phyloP scores from a whole-genome alignment of 345 rosid species.

The Acer negundo region DNA sequence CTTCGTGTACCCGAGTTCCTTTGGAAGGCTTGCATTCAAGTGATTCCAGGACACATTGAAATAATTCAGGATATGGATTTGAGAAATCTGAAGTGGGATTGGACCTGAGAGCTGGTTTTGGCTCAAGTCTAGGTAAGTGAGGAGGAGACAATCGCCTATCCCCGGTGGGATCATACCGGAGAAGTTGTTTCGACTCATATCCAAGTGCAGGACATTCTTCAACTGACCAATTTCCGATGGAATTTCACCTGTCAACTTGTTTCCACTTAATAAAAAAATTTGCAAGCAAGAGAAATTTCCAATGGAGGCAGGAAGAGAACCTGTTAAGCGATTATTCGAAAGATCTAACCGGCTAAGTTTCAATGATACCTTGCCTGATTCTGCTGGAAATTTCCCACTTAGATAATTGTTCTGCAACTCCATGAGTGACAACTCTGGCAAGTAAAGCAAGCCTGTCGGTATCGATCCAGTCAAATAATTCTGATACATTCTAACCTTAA shows the following conservation, averaged over 20 bases:
- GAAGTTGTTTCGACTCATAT: slow-evolving; percentile 73
- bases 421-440: slow-evolving; percentile 63
- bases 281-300: slow-evolving; percentile 66
- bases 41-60: slow-evolving; percentile 84
- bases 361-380: slow-evolving; percentile 30
- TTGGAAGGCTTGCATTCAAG: slow-evolving; percentile 61
- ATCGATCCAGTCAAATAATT: slow-evolving; percentile 76
- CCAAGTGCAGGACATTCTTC: slow-evolving; percentile 52
- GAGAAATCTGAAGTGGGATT: slow-evolving; percentile 55
- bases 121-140: slow-evolving; percentile 63
- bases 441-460: slow-evolving; percentile 69
- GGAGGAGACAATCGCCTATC: slow-evolving; percentile 54
- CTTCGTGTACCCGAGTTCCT: slow-evolving; percentile 67
- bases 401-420: slow-evolving; percentile 82
- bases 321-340: slow-evolving; percentile 71
- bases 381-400: slow-evolving; percentile 46
- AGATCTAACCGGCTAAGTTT: slow-evolving; percentile 68
- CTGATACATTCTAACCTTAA: slow-evolving; percentile 72
- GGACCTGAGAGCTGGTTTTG: slow-evolving; percentile 67
- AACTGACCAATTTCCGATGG: slow-evolving; percentile 66
- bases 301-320: slow-evolving; percentile 67
- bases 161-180: slow-evolving; percentile 70
- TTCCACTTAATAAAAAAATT: slow-evolving; percentile 62
- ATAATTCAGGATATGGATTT: slow-evolving; percentile 65
- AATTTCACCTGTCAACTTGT: slow-evolving; percentile 68